Evolutionary conservation across 352 stramenopile genomes (phyloP).

Genomic region (Globisporangium spinosum): DNA sequence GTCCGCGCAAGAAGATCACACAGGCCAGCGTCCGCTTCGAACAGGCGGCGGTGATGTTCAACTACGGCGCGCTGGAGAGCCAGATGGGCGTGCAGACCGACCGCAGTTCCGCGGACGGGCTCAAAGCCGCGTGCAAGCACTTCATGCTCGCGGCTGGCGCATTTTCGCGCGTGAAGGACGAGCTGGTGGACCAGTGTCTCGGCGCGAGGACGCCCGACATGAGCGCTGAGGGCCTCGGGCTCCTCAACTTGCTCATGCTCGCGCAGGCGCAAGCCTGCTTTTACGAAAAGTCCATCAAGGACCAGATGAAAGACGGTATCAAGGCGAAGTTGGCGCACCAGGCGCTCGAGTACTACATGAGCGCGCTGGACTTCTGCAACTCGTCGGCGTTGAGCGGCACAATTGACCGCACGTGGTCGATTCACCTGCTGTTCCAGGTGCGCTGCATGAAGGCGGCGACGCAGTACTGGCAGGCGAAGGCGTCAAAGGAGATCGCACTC

Average conservation of each 20-base stretch:
- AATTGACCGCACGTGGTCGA: conserved; percentile 64
- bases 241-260: conserved; percentile 74
- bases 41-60: conserved; percentile 84
- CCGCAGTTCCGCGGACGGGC: conserved; percentile 59
- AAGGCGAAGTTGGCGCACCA: conserved; percentile 84
- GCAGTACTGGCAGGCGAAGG: conserved; percentile 76
- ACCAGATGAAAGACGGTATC: conserved; percentile 80
- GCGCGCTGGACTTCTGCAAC: conserved; percentile 54
- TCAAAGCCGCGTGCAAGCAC: conserved; percentile 80
- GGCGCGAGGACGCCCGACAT: conserved; percentile 52
- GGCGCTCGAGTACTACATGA: conserved; percentile 60
- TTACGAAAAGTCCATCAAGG: conserved; percentile 90
- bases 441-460: conserved; percentile 66
- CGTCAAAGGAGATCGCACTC: conserved; percentile 54
- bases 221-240: conserved; percentile 58
- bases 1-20: conserved; percentile 77
- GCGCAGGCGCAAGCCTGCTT: conserved; percentile 88
- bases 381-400: conserved; percentile 39
- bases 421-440: conserved; percentile 70
- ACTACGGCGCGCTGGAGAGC: conserved; percentile 77
- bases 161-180: conserved; percentile 61
- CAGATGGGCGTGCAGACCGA: conserved; percentile 81
- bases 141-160: conserved; percentile 85
- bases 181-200: conserved; percentile 39
- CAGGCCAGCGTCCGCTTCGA: conserved; percentile 71